Percentiles rank a stretch among this genome's conserved stretches.
Conservation (phyloP, 495 filamentous ascomycete genomes). For the Podospora pseudocomata region DNA sequence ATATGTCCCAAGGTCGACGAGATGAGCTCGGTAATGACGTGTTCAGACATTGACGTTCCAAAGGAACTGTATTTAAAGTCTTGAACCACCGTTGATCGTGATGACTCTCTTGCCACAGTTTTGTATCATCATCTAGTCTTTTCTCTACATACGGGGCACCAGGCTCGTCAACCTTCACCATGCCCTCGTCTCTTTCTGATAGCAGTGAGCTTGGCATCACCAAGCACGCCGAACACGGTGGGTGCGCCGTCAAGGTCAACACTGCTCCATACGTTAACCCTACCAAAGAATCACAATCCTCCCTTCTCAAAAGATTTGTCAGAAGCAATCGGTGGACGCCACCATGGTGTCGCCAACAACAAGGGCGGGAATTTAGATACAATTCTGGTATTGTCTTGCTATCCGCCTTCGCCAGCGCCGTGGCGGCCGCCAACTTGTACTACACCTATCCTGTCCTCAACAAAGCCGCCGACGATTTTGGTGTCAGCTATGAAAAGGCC, state of each 20-base stretch:
- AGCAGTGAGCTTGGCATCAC: background rate
- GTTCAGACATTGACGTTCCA: background rate
- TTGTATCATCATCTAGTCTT: background rate
- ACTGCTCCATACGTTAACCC: background rate
- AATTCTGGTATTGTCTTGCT: background rate
- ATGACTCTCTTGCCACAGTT: background rate
- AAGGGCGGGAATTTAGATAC: background rate
- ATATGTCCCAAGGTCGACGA: background rate
- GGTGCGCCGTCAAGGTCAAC: background rate
- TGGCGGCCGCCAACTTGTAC: slow-evolving; percentile 71
- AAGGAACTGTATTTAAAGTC: background rate
- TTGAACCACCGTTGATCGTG: background rate
- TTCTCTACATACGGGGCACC: no score
- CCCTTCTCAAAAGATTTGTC: background rate
- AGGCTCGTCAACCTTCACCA: background rate
- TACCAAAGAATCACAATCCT: background rate
- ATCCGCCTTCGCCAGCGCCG: background rate
- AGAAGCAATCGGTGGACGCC: background rate
- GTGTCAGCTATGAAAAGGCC: slow-evolving; percentile 54
- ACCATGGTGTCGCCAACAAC: background rate
- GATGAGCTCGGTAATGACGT: background rate
- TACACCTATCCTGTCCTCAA: slow-evolving; percentile 70
- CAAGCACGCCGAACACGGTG: background rate
- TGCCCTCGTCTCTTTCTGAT: background rate
- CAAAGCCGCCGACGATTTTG: slow-evolving; percentile 60